phyloP scores from a whole-genome alignment of 805 yeast genomes.

The Wickerhamomyces xylosicus region DNA sequence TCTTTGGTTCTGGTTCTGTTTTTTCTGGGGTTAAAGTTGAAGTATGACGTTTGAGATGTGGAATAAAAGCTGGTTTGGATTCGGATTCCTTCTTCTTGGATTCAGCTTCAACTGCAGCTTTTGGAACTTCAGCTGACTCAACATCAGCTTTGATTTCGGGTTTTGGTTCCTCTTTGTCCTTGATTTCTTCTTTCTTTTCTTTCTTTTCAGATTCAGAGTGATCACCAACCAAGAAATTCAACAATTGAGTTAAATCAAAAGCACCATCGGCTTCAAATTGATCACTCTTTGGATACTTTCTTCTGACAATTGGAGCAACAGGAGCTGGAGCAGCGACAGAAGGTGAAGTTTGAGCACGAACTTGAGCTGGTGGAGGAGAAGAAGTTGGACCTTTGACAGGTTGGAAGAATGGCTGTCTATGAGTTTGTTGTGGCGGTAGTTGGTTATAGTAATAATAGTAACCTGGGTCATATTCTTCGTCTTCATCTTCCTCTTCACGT shows the following conservation, averaged over 20 bases:
- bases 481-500: constrained; percentile 12
- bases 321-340: background rate
- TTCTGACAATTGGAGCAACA: background rate
- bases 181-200: background rate
- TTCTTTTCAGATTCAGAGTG: background rate
- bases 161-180: constrained; percentile 1
- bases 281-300: background rate
- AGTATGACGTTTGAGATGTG: constrained; percentile 15
- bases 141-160: constrained; percentile 1
- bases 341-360: constrained; percentile 2
- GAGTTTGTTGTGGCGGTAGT: constrained; percentile 3
- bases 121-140: background rate
- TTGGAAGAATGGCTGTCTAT: constrained; percentile 5
- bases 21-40: constrained; percentile 8
- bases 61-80: constrained; percentile 5
- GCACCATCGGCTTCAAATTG: background rate
- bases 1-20: constrained; percentile 18
- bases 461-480: constrained; percentile 8
- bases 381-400: constrained; percentile 4
- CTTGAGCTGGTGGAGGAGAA: constrained; percentile 1
- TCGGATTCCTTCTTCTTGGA: background rate
- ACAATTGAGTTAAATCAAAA: background rate
- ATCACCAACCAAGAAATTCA: background rate
- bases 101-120: background rate
- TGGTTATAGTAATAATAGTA: constrained; percentile 10